Base-by-base conservation (phyloP, 805 yeast species). In the Cyberlindnera maclurae region DNA sequence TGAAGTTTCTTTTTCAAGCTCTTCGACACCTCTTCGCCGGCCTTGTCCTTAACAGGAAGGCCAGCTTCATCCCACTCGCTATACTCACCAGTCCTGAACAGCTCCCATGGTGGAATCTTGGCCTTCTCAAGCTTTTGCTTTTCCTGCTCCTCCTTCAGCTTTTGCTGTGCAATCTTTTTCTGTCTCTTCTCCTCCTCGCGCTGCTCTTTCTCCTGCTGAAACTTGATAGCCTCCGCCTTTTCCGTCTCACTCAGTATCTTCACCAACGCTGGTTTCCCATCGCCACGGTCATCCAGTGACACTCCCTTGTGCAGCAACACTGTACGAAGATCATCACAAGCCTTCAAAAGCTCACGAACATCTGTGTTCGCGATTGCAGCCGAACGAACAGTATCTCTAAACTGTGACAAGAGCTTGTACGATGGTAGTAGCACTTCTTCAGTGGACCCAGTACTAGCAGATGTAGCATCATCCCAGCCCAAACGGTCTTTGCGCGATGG, bases 21-120 rank as follows among this genome's bases (percentile, higher is more conserved):
- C 67, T 93, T 93, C 30, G 93, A 73, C 5, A 93, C 71, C 47
- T 83, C 93, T 49, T 78, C 86, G 11, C 97, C 97, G 9, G 75
- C 76, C 26, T 65, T 70, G 47, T 80, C 85, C 55, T 77, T 79
- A 0, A 78, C 70, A 15, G 98, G 98, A 13, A 93, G 41, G 1
- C 98, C 98, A 27, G 71, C 62, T 18, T 73, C 89, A 57, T 93
- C 97, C 84, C 90, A 93, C 55, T 75, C 83, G 9, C 75, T 60
- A 58, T 76, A 93, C 41, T 71, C 73, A 5, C 55, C 62, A 39
- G 74, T 73, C 51, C 69, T 72, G 65, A 89, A 93, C 78, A 93
- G 63, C 18, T 83, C 89, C 29, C 56, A 43, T 2, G 97, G 96
- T 8, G 77, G 57, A 3, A 79, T 48, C 53, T 76, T 78, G 44